Evolutionary conservation across 345 rosid genomes (phyloP).

Genomic region (Lepidium sativum): DNA sequence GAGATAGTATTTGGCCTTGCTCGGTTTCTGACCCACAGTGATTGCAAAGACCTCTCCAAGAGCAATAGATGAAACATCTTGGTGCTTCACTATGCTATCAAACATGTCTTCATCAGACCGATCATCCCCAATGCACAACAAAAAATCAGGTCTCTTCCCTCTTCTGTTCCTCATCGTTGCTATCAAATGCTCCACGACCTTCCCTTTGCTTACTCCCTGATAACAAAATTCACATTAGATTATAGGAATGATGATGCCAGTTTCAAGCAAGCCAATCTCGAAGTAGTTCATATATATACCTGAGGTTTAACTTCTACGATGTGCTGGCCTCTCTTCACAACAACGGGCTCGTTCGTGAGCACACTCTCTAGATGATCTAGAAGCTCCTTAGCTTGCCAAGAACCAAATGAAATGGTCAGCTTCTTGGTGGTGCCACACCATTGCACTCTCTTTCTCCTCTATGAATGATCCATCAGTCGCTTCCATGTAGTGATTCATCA

Average conservation of each 20-base stretch:
- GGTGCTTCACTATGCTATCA: slow-evolving; percentile 45
- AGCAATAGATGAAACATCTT: slow-evolving; percentile 32
- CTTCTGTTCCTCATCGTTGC: slow-evolving; percentile 36
- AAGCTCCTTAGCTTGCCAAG: slow-evolving; percentile 79
- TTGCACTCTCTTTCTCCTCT: slow-evolving; percentile 70
- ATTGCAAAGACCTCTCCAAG: slow-evolving; percentile 57
- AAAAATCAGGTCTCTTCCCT: slow-evolving; percentile 56
- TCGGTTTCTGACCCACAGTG: slow-evolving; percentile 84
- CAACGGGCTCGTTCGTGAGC: slow-evolving; percentile 79
- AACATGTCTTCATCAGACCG: slow-evolving; percentile 89
- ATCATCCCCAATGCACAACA: slow-evolving; percentile 77
- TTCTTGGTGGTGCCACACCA: slow-evolving; percentile 80
- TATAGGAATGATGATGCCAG: neutral
- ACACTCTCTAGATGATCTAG: slow-evolving; percentile 79
- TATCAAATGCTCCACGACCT: slow-evolving; percentile 51
- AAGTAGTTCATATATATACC: slow-evolving; percentile 31
- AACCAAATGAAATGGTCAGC: slow-evolving; percentile 68
- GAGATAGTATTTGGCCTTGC: slow-evolving; percentile 76
- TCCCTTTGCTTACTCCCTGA: slow-evolving; percentile 78
- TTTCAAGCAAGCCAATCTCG: neutral
- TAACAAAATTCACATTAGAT: neutral
- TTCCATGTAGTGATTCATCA: slow-evolving; percentile 66
- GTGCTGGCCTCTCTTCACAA: slow-evolving; percentile 68
- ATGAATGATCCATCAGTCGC: slow-evolving; percentile 79
- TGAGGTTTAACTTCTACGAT: slow-evolving; percentile 94